Evolutionary conservation across 108 stramenopile genomes (phyloP), one percentile per base, ranked within the genome.

Genomic region (Fragilariopsis cylindrus): DNA sequence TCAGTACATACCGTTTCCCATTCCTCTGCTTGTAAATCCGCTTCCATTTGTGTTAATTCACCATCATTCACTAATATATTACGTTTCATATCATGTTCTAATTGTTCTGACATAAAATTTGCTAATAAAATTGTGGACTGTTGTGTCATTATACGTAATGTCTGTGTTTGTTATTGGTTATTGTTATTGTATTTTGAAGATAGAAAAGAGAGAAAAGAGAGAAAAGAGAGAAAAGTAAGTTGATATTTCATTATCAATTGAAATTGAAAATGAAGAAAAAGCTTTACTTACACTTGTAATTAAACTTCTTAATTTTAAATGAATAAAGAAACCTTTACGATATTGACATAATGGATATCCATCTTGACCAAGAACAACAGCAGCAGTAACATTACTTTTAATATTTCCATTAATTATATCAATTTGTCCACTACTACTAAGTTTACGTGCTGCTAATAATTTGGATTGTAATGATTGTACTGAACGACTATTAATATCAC

Each of bases 1-100:
- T 43, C n/a, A 21, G 21, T 21, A 70, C 85, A 12, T 53, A 88
- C 85, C 83, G 84, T 71, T 76, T 82, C 77, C 88, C 88, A 89
- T 77, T 84, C 74, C 39, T 84, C 78, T 7, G 77, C 72, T 65
- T 82, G 53, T 46, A 75, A 44, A 49, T 89, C 88, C 3, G 85
- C 83, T 56, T 89, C 74, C n/a, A n/a, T 13, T 52, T 78, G 72
- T 18, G 88, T 71, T 11, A 89, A 19, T 65, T 83, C 64, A 52
- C 88, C 88, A 47, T 80, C 55, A 30, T 71, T 19, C 13, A 89
- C 84, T 30, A 48, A 11, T 66, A 80, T 67, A 56, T 86, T 82
- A 21, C 80, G 73, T 18, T 69, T 71, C 57, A 77, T 65, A 57
- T 86, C 85, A 41, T 45, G 49, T 46, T 86, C 76, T 47, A 89